Conservation (phyloP, 2,329 filamentous ascomycete genomes). For the Colletotrichum caudatum region DNA sequence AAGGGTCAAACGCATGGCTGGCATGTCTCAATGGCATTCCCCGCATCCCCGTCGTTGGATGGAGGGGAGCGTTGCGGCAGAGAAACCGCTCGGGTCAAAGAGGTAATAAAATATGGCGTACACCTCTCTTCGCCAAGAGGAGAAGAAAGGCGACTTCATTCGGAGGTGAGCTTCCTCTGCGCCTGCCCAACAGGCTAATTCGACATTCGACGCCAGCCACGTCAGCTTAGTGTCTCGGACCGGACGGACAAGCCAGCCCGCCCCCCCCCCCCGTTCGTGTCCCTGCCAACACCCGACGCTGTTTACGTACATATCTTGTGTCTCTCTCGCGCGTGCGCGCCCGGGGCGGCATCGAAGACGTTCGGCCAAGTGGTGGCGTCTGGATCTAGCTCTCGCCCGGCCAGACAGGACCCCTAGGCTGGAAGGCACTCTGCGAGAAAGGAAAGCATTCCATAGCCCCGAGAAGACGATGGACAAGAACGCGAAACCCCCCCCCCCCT, state of each 20-base stretch:
- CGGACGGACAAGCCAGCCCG: background rate
- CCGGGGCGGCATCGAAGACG: background rate
- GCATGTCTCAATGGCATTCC: background rate
- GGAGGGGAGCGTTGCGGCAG: background rate
- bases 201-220: no score
- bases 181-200: background rate
- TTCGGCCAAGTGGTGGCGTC: background rate
- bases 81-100: background rate
- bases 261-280: background rate
- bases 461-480: background rate
- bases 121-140: background rate
- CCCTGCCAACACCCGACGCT: background rate
- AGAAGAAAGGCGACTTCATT: background rate
- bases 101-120: background rate
- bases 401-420: background rate
- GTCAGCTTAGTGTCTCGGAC: slow-evolving; percentile 11
- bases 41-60: background rate
- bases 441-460: background rate
- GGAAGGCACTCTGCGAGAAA: background rate
- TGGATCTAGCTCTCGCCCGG: slow-evolving; percentile 7
- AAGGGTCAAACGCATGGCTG: slow-evolving; percentile 22
- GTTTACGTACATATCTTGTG: background rate
- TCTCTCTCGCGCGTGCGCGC: no score
- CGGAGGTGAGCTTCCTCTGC: background rate
- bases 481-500: no score